Base-by-base conservation (phyloP, 2,329 filamentous ascomycete species). In the Zymoseptoria tritici region DNA sequence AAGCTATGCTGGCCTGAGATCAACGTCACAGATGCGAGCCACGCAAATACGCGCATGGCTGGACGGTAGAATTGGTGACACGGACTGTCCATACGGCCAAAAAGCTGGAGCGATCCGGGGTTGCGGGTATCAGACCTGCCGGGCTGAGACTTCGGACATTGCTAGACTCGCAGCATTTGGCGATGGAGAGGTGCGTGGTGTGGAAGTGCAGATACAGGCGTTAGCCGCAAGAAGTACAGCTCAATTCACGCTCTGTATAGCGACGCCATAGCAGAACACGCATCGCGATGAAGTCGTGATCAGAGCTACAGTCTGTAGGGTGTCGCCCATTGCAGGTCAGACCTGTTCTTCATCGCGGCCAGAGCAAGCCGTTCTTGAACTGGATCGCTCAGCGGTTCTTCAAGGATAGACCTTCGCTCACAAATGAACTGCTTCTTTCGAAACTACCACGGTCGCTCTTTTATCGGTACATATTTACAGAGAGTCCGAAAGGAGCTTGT, bases 401-500 rank as follows among this genome's bases (percentile, higher is more conserved):
- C 36, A 2, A 46, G 5, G 36, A 46, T n/a, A n/a, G 16, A 46
- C 13, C 16, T 16, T n/a, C 36, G 36, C 36, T 16, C 36, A 42
- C 36, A 36, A 62, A 56, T 56, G 52, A 62, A 60, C 53, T 60
- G 58, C 55, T 57, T 56, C 59, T 55, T 57, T 49, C 55, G 56
- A 52, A 60, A 54, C 60, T 65, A 65, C 62, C 64, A 54, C 31
- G 31, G 59, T 60, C 53, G 52, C 50, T 54, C 58, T 11, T 31
- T 21, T 52, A 58, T 57, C 57, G 58, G 62, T 65, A 64, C 62
- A 73, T 76, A 78, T 91, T 90, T 96, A 99, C 89, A 99, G 83
- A 78, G 88, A 84, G 80, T 99, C 94, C 71, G 85, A 92, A 75
- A 99, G 89, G 77, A 96, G 87, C 88, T 97, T 99, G 90, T 99